phyloP scores from a whole-genome alignment of 2,329 filamentous ascomycete species.

The Colletotrichum coccodes region DNA sequence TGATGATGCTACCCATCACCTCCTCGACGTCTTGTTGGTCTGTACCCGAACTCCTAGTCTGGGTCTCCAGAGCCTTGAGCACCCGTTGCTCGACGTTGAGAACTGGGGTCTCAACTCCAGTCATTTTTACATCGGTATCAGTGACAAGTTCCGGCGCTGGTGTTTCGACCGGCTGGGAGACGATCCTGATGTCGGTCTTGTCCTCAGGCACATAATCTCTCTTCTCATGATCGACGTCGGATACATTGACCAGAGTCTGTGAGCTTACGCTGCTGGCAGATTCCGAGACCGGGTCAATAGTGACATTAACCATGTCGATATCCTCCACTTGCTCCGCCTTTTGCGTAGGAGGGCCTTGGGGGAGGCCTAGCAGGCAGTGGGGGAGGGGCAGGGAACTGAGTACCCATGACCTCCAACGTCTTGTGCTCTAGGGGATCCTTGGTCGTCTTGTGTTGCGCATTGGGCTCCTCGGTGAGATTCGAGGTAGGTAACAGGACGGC shows the following conservation, averaged over 20 bases:
- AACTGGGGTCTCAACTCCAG: neutral
- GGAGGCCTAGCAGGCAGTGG: conserved; percentile 62
- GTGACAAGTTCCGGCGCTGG: conserved; percentile 25
- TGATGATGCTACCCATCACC: conserved; percentile 92
- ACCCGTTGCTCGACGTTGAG: conserved; percentile 56
- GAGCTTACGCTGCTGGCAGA: conserved; percentile 60
- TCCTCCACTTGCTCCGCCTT: conserved; percentile 40
- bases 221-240: conserved; percentile 49
- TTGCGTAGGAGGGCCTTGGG: conserved; percentile 47
- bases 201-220: conserved; percentile 36
- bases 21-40: conserved; percentile 96
- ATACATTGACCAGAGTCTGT: conserved; percentile 60
- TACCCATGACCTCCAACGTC: conserved; percentile 29
- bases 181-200: conserved; percentile 19
- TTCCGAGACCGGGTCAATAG: conserved; percentile 47
- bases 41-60: conserved; percentile 59
- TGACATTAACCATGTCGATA: conserved; percentile 46
- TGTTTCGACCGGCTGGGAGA: conserved; percentile 35
- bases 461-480: conserved; percentile 1
- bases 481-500: conserved; percentile 74
- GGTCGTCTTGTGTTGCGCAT: neutral
- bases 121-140: conserved; percentile 23
- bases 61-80: conserved; percentile 55
- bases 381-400: conserved; percentile 42
- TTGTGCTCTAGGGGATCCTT: conserved; percentile 1